Conservation (phyloP, 495 filamentous ascomycete genomes). For the Xylaria scruposa region DNA sequence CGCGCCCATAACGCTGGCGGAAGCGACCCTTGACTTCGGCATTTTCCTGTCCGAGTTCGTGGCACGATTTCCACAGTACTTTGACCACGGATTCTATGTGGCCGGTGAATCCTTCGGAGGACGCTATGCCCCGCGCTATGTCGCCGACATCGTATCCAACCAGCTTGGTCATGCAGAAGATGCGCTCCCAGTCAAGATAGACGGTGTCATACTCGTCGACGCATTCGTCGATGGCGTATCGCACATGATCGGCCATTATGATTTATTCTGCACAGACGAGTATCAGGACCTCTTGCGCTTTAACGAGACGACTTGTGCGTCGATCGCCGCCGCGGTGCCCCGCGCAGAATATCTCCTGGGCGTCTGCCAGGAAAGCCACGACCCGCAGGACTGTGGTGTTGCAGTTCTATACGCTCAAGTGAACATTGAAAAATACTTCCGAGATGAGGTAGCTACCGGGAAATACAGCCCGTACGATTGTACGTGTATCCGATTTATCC, state of each 20-base stretch:
- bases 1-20: not conserved
- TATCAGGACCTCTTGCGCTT: conserved; percentile 15
- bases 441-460: conserved; percentile 1
- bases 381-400: not conserved
- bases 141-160: conserved; percentile 62
- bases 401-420: not conserved
- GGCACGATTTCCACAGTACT: conserved; percentile 2
- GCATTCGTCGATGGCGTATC: conserved; percentile 9
- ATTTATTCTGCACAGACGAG: conserved; percentile 15
- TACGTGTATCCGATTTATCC: not conserved
- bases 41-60: conserved; percentile 1
- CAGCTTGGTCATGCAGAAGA: not conserved
- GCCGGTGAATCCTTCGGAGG: conserved; percentile 78
- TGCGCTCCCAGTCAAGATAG: not conserved
- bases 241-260: conserved; percentile 13
- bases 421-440: conserved; percentile 1
- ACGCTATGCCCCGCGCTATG: conserved; percentile 76
- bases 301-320: conserved; percentile 8
- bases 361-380: not conserved
- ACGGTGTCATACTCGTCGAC: conserved; percentile 14
- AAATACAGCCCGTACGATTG: conserved; percentile 7
- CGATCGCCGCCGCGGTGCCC: not conserved
- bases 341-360: conserved; percentile 1
- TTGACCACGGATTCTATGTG: conserved; percentile 49
- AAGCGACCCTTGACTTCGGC: not conserved